Base-by-base conservation (phyloP, 2,329 filamentous ascomycete genomes). In the Colletotrichum siamense region DNA sequence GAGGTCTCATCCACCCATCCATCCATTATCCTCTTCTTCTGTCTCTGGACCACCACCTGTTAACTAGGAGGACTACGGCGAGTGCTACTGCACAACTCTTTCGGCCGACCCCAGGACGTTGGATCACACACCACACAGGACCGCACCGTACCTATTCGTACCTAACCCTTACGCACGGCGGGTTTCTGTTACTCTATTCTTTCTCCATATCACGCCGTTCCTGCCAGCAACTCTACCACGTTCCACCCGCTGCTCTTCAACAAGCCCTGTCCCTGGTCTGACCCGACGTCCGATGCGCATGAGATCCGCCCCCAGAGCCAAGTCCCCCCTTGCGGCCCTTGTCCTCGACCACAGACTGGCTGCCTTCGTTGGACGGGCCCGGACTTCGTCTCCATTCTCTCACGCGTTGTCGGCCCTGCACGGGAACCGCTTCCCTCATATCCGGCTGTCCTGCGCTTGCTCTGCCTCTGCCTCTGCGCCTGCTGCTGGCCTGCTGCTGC, bases 271-370 rank as follows among this genome's bases (percentile, higher is more conserved):
- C 64, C 67, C 73, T 76, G 44, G 70, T 64, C 70, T 73, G 73
- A 64, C 70, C 73, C 69, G 69, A 73, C 69, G 68, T 75, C 69
- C 73, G 68, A 75, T 72, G 73, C 73, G 70, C 73, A 73, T 69
- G 64, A 73, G 73, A 73, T 73, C 73, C 73, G 70, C 70, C 70
- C 70, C 73, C 73, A 76, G 73, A 76, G 70, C 73, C 70, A 69
- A 76, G 73, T 73, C 59, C 63, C 44, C 64, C 64, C 70, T 65
- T 76, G 59, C 70, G 57, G 64, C 73, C 70, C 64, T 69, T 55
- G 73, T 65, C 73, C 5, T 55, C 59, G 26, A 68, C 34, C 57
- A 57, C 70, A 63, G 64, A 49, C 64, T 73, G 62, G 59, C 64
- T 76, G 57, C 73, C 73, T 64, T 76, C 66, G 57, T 57, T 64